A percentile compares a stretch with the other conserved stretches of the same genome.
Evolutionary conservation across 2,329 filamentous ascomycete species (phyloP).

Genomic region (Erysiphe pulchra): DNA sequence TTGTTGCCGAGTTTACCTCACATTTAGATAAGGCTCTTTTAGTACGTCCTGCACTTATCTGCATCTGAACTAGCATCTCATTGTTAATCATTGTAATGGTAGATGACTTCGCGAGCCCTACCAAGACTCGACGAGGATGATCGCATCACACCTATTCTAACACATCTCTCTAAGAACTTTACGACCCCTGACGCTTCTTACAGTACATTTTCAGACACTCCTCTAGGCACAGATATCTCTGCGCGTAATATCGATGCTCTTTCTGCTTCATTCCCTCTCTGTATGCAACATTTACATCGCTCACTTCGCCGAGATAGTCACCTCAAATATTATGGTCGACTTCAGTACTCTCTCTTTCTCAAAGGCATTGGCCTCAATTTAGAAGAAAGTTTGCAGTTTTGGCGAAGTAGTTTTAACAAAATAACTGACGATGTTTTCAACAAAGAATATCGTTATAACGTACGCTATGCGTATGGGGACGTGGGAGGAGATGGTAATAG

Average conservation of each 20-base stretch:
- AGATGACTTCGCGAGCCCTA: slow-evolving; percentile 73
- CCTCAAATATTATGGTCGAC: slow-evolving; percentile 73
- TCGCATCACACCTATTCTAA: slow-evolving; percentile 49
- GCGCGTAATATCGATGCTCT: slow-evolving; percentile 59
- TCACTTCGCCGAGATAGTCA: slow-evolving; percentile 70
- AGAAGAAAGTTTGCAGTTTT: slow-evolving; percentile 83
- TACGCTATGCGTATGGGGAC: slow-evolving; percentile 26
- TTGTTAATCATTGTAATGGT: not conserved
- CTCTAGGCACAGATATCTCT: slow-evolving; percentile 47
- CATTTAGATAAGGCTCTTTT: slow-evolving; percentile 63
- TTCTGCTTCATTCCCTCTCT: slow-evolving; percentile 63
- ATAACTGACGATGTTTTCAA: slow-evolving; percentile 88
- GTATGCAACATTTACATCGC: slow-evolving; percentile 79
- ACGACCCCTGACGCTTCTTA: slow-evolving; percentile 73
- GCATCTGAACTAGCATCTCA: not conserved
- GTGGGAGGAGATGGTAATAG: slow-evolving; percentile 49
- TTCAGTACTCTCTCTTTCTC: slow-evolving; percentile 90
- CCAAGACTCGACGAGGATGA: slow-evolving; percentile 92
- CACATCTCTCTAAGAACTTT: slow-evolving; percentile 86
- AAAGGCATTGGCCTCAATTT: slow-evolving; percentile 82
- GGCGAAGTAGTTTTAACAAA: slow-evolving; percentile 64
- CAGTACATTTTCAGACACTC: slow-evolving; percentile 33
- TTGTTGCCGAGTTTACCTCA: slow-evolving; percentile 62
- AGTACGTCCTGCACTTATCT: slow-evolving; percentile 20
- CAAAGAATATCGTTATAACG: slow-evolving; percentile 93